Conservation (phyloP, 2,329 filamentous ascomycete genomes). For the Diaporthe vaccinii region DNA sequence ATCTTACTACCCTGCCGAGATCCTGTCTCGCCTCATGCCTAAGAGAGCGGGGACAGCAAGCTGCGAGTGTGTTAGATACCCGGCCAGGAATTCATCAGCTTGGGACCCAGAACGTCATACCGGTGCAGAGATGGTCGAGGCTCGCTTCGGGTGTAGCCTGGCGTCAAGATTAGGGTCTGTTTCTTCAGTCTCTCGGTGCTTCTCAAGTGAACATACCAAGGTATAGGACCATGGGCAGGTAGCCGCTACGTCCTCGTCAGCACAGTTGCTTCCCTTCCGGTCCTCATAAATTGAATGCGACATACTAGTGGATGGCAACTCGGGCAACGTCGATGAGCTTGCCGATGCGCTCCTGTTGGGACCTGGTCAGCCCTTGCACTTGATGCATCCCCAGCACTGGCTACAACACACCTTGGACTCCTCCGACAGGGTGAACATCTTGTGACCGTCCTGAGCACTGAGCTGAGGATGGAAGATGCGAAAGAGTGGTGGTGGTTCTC, state of each 20-base stretch:
- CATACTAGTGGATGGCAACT: conserved; percentile 95
- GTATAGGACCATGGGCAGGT: conserved; percentile 96
- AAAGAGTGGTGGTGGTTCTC: background rate
- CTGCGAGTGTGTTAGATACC: conserved; percentile 40
- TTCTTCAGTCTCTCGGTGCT: conserved; percentile 28
- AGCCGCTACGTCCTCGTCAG: conserved; percentile 76
- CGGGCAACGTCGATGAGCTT: conserved; percentile 96
- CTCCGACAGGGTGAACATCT: conserved; percentile 83
- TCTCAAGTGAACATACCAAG: conserved; percentile 74
- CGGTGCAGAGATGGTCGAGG: conserved; percentile 77
- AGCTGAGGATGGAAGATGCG: background rate
- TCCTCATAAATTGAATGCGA: conserved; percentile 37
- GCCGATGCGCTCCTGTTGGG: conserved; percentile 89
- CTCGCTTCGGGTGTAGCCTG: conserved; percentile 94
- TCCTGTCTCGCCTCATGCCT: conserved; percentile 47
- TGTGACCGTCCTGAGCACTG: conserved; percentile 45
- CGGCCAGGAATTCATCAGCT: background rate
- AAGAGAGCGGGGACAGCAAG: conserved; percentile 66
- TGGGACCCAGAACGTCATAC: conserved; percentile 14
- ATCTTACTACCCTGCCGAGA: conserved; percentile 17
- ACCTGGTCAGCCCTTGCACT: conserved; percentile 17
- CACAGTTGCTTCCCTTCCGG: background rate
- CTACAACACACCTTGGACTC: conserved; percentile 85
- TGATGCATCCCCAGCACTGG: background rate
- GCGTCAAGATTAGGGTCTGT: conserved; percentile 41